Evolutionary conservation across 2,329 filamentous ascomycete species (phyloP).

Genomic region (Colletotrichum liaoningense): DNA sequence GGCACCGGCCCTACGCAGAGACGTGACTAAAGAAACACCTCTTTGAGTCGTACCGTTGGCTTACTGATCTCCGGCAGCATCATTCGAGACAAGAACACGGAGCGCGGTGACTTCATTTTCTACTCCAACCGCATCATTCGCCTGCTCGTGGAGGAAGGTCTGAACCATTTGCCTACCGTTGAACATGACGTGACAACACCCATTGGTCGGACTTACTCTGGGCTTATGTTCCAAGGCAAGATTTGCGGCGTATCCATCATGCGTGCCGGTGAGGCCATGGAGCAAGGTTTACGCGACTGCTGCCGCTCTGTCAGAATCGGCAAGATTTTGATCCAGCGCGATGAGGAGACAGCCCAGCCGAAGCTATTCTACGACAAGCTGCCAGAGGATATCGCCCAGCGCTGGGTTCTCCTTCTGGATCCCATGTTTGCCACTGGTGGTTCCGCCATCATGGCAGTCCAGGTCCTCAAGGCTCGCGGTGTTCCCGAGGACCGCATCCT

Average conservation of each 20-base stretch:
- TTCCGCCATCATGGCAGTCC: constrained; percentile 96
- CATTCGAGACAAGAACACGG: constrained; percentile 91
- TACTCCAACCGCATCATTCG: constrained; percentile 99
- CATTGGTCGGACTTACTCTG: constrained; percentile 87
- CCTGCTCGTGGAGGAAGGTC: constrained; percentile 92
- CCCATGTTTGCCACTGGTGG: constrained; percentile 99
- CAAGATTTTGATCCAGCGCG: constrained; percentile 97
- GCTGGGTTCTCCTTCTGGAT: constrained; percentile 94
- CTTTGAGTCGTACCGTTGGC: constrained; percentile 8
- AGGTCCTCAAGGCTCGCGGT: constrained; percentile 88
- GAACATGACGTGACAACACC: constrained; percentile 92
- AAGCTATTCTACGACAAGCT: constrained; percentile 98
- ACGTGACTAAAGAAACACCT: neutral
- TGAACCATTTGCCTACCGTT: constrained; percentile 95
- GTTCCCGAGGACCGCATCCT: constrained; percentile 96
- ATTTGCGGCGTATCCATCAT: constrained; percentile 99
- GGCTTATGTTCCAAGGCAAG: constrained; percentile 96
- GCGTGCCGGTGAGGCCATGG: constrained; percentile 98
- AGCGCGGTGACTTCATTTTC: constrained; percentile 97
- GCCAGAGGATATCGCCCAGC: constrained; percentile 88
- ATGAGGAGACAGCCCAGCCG: constrained; percentile 92
- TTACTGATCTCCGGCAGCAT: constrained; percentile 69
- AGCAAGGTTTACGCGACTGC: constrained; percentile 95
- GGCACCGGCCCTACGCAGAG: too few species aligned
- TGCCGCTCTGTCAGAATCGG: constrained; percentile 98